These are phyloP conservation scores for Podila minutissima DNA, from an alignment of 192 early-diverging fungal species.

Conservation along the genomic window DNA sequence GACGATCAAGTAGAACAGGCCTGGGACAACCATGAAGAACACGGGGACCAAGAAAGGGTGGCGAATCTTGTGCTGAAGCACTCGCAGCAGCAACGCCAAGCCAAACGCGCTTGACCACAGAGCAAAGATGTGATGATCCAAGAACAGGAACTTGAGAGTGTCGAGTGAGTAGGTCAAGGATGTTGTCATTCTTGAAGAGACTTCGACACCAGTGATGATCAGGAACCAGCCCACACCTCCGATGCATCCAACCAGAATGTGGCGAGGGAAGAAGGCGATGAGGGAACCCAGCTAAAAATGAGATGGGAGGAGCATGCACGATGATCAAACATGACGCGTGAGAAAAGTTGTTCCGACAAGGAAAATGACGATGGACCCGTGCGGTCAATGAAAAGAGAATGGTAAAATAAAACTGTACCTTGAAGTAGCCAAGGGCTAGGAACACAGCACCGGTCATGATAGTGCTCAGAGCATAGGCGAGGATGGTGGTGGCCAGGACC, in stretches of 20 bases:
- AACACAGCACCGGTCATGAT: constrained; percentile 91
- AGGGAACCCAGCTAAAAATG: constrained; percentile 69
- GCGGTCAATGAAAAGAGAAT: constrained; percentile 2
- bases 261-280: constrained; percentile 88
- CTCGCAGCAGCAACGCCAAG: constrained; percentile 76
- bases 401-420: constrained; percentile 45
- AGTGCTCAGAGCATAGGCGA: constrained; percentile 87
- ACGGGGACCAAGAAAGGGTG: constrained; percentile 88
- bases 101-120: constrained; percentile 84
- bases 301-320: constrained; percentile 7
- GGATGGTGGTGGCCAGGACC: constrained; percentile 90
- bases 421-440: constrained; percentile 83
- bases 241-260: constrained; percentile 96
- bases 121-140: constrained; percentile 66
- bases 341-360: constrained; percentile 54
- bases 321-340: constrained; percentile 23
- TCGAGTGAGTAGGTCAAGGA: constrained; percentile 60
- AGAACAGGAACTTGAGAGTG: constrained; percentile 73
- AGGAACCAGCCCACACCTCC: constrained; percentile 97
- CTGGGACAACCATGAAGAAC: constrained; percentile 88
- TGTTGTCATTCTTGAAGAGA: constrained; percentile 58
- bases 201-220: constrained; percentile 91
- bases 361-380: constrained; percentile 13
- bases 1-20: constrained; percentile 78
- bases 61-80: constrained; percentile 70